Evolutionary conservation across 1,284 basidiomycete genomes (phyloP).

Genomic region (Heterobasidion parviporum): DNA sequence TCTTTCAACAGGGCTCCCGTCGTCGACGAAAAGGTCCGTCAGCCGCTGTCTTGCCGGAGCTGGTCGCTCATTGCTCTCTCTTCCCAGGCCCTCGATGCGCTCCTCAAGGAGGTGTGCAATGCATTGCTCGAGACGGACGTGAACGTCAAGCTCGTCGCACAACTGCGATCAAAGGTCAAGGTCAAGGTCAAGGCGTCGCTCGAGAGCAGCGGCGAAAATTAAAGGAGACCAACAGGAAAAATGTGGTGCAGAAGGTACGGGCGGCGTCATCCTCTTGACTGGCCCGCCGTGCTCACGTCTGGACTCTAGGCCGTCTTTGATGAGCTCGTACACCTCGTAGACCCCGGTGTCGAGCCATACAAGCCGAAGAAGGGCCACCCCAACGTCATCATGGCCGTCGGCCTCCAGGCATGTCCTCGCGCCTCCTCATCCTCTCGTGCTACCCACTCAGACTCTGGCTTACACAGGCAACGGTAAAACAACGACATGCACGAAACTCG

Average conservation of each 20-base stretch:
- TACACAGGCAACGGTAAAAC: conserved; percentile 90
- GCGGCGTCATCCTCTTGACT: neutral
- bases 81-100: conserved; percentile 79
- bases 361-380: conserved; percentile 94
- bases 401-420: conserved; percentile 64
- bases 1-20: conserved; percentile 82
- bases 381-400: conserved; percentile 97
- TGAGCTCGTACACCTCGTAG: conserved; percentile 91
- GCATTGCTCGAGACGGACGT: conserved; percentile 96
- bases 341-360: conserved; percentile 90
- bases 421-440: neutral
- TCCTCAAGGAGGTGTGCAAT: conserved; percentile 92
- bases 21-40: conserved; percentile 78
- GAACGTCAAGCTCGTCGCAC: conserved; percentile 93
- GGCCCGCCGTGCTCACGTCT: neutral
- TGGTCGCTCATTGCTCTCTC: neutral
- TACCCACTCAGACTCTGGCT: conserved; percentile 2
- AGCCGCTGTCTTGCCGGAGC: neutral
- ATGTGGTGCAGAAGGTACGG: conserved; percentile 81
- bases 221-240: conserved; percentile 78
- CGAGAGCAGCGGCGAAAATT: conserved; percentile 70
- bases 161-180: conserved; percentile 85
- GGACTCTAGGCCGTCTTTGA: conserved; percentile 82
- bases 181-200: conserved; percentile 73
- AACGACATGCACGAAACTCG: conserved; percentile 95